phyloP scores from a whole-genome alignment of 257 asterid genomes.

The Nicotiana knightiana region DNA sequence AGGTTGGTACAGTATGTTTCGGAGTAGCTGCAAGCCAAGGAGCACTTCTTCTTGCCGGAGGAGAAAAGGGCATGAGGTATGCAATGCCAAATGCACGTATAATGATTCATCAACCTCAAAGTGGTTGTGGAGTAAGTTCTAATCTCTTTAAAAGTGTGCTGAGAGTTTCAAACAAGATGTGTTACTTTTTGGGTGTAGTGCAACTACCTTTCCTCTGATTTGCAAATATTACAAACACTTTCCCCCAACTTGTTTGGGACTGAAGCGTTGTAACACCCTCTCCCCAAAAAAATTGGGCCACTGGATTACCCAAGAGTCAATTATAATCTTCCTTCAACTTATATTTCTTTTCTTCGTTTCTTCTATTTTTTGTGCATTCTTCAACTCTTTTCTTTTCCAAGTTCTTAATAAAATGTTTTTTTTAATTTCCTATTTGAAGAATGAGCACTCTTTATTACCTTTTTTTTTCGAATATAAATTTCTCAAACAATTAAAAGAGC shows the following conservation, averaged over 20 bases:
- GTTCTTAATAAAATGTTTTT: too few species aligned
- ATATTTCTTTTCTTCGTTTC: background rate
- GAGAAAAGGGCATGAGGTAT: slow-evolving; percentile 96
- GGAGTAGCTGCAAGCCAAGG: slow-evolving; percentile 97
- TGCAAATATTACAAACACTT: background rate
- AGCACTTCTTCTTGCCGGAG: slow-evolving; percentile 97
- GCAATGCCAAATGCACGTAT: slow-evolving; percentile 97
- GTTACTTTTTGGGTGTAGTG: background rate
- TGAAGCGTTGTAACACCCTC: background rate
- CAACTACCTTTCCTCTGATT: background rate
- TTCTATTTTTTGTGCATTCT: background rate
- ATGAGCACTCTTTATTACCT: background rate
- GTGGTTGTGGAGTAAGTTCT: slow-evolving; percentile 85
- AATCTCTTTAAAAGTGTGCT: background rate
- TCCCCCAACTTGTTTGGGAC: too few species aligned
- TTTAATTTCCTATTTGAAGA: background rate
- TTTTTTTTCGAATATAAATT: background rate
- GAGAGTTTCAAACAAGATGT: background rate
- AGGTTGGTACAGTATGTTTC: slow-evolving; percentile 93
- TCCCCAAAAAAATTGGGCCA: background rate
- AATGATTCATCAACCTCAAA: slow-evolving; percentile 95
- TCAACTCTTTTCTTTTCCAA: background rate
- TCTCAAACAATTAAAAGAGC: background rate
- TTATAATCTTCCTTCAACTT: background rate
- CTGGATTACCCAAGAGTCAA: background rate